These are phyloP conservation scores for Wallacemonas sp. DNA, from an alignment of 208 protist species.

Conservation along the genomic window DNA sequence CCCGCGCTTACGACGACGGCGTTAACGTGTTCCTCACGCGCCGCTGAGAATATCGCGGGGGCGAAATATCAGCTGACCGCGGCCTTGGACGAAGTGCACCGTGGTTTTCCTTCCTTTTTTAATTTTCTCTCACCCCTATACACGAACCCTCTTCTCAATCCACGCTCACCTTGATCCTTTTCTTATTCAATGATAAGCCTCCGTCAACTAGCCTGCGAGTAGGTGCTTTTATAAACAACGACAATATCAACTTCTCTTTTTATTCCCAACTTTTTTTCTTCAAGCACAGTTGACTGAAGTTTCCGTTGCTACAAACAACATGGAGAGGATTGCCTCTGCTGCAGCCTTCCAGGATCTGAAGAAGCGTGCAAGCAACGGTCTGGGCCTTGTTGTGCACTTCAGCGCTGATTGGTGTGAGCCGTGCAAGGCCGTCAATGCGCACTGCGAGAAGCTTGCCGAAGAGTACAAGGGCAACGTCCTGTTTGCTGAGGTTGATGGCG, in stretches of 20 bases:
- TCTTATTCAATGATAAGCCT: too few relatives aligned
- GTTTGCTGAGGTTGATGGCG: constrained; percentile 84
- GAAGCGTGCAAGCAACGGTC: constrained; percentile 30
- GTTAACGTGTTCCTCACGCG: too few relatives aligned
- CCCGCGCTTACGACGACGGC: too few relatives aligned
- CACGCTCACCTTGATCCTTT: not conserved
- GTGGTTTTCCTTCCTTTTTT: not conserved
- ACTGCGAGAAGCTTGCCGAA: constrained; percentile 28
- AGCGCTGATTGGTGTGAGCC: constrained; percentile 90
- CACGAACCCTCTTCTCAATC: not conserved
- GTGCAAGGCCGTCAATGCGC: constrained; percentile 64
- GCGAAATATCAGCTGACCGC: too few relatives aligned
- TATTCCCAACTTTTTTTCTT: not conserved
- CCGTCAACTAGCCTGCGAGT: too few relatives aligned
- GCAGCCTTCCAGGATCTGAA: constrained; percentile 56
- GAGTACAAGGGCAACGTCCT: constrained; percentile 47
- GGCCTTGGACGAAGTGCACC: too few relatives aligned
- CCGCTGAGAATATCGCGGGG: too few relatives aligned
- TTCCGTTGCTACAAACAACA: constrained; percentile 8
- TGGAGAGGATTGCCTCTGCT: constrained; percentile 37
- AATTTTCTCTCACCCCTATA: not conserved
- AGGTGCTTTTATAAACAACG: not conserved
- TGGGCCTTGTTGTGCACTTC: constrained; percentile 86
- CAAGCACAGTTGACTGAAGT: too few relatives aligned
- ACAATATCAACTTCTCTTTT: not conserved